A percentile compares a stretch with the other conserved stretches of the same genome.
Evolutionary conservation across 768 basidiomycete species (phyloP).

Genomic region (Calocera viscosa): DNA sequence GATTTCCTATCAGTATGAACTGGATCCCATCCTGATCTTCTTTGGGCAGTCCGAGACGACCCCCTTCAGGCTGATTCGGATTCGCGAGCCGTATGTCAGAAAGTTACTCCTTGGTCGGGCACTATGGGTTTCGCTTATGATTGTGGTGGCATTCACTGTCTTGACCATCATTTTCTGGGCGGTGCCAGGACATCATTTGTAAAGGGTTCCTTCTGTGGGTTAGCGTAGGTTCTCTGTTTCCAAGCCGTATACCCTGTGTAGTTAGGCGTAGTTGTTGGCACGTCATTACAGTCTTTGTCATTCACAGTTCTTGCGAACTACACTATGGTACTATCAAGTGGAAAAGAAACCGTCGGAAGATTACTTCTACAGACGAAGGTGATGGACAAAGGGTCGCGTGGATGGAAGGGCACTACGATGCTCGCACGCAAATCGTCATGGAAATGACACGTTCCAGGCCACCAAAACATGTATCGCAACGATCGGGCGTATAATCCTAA

Average conservation of each 20-base stretch:
- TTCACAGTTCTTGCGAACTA: no score
- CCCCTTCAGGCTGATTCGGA: constrained; percentile 83
- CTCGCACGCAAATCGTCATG: no score
- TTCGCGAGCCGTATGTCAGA: constrained; percentile 88
- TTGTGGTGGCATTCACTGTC: constrained; percentile 60
- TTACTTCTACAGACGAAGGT: no score
- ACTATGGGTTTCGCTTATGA: constrained; percentile 77
- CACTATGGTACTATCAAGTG: no score
- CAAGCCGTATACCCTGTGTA: no score
- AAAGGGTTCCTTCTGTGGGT: not conserved
- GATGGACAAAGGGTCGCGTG: no score
- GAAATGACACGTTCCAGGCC: not conserved
- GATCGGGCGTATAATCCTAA: not conserved
- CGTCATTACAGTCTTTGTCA: no score
- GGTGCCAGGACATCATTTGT: constrained; percentile 87
- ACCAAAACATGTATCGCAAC: not conserved
- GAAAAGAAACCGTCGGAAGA: no score
- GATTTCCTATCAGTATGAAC: constrained; percentile 90
- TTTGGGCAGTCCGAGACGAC: constrained; percentile 90
- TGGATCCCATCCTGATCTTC: constrained; percentile 91
- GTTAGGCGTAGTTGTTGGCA: no score
- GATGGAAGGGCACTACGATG: no score
- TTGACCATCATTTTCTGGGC: constrained; percentile 90
- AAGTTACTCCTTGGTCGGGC: constrained; percentile 82
- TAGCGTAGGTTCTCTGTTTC: no score